Conservation (phyloP, 768 basidiomycete species). For the Cystofilobasidium capitatum region DNA sequence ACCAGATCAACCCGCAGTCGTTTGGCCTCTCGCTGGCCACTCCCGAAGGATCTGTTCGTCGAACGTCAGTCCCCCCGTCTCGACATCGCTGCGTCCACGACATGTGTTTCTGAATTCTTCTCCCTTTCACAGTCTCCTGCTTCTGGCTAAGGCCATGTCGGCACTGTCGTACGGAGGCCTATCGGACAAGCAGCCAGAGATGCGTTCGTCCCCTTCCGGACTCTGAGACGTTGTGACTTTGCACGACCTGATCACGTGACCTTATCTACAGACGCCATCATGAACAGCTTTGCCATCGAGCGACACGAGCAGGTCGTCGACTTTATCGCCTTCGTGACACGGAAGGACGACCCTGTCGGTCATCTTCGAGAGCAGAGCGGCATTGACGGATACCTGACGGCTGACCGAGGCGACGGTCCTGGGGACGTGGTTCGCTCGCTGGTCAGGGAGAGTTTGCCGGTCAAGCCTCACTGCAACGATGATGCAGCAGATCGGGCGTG, state of each 20-base stretch:
- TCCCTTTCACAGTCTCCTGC: neutral
- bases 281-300: neutral
- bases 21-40: constrained; percentile 1
- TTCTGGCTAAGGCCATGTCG: neutral
- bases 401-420: neutral
- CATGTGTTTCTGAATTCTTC: neutral
- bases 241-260: neutral
- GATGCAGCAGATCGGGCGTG: constrained; percentile 12
- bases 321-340: constrained; percentile 14
- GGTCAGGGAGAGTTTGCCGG: neutral
- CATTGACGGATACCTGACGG: neutral
- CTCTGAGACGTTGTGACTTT: neutral
- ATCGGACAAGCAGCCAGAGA: constrained; percentile 14
- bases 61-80: constrained; percentile 2
- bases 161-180: constrained; percentile 11
- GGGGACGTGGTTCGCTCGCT: neutral
- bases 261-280: neutral
- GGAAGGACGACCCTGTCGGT: neutral
- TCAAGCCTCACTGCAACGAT: constrained; percentile 6
- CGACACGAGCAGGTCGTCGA: constrained; percentile 16
- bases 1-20: constrained; percentile 3
- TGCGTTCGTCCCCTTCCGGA: neutral
- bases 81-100: neutral
- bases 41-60: neutral
- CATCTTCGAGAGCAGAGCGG: neutral